phyloP scores from a whole-genome alignment of 257 asterid species.

The Anisodus acutangulus region DNA sequence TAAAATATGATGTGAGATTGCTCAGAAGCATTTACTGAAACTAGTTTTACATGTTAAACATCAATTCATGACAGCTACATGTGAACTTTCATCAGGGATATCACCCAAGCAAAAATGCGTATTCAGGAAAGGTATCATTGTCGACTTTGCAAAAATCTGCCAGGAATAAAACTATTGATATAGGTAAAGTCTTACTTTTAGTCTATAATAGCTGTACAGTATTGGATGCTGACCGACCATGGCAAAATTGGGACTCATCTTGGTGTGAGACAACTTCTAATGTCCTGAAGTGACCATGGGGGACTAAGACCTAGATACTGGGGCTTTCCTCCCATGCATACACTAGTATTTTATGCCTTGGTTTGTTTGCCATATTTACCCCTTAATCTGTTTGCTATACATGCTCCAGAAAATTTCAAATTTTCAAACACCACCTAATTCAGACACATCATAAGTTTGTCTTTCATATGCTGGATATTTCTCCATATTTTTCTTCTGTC shows the following conservation, averaged over 20 bases:
- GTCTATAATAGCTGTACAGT: neutral
- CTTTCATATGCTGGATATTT: neutral
- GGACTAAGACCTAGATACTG: constrained; percentile 17
- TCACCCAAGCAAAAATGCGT: constrained; percentile 61
- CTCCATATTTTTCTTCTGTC: neutral
- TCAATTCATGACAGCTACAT: constrained; percentile 27
- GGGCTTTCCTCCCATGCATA: neutral
- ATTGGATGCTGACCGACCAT: constrained; percentile 21
- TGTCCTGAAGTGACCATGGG: neutral
- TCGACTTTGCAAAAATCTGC: constrained; percentile 75
- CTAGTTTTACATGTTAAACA: neutral
- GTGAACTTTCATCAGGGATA: constrained; percentile 61
- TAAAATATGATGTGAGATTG: constrained; percentile 47
- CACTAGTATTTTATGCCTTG: constrained; percentile 22
- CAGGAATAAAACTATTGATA: constrained; percentile 68
- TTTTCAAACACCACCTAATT: neutral
- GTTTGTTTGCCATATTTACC: neutral
- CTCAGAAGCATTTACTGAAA: constrained; percentile 6
- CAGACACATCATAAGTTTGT: constrained; percentile 7
- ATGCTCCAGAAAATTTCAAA: neutral
- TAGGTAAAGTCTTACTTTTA: constrained; percentile 56
- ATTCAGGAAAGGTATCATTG: constrained; percentile 81
- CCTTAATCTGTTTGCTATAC: neutral
- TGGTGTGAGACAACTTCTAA: neutral
- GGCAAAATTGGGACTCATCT: neutral